Evolutionary conservation across 495 filamentous ascomycete species (phyloP), one percentile per base, ranked within the genome.

Genomic region (Podospora anserina): DNA sequence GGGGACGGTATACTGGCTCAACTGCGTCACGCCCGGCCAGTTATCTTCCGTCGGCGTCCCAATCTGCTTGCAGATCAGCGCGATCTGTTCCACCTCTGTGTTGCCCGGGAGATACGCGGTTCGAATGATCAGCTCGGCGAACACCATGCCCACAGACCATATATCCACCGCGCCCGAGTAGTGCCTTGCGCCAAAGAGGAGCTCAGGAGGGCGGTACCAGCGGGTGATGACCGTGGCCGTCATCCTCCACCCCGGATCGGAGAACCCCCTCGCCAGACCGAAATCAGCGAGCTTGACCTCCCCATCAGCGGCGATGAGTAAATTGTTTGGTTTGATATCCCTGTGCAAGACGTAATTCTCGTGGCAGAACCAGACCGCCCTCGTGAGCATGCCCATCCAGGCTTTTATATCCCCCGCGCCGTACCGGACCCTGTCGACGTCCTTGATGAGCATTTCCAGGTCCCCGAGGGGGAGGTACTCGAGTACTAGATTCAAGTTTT

Each of bases 281-380:
- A 99, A 99, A 90, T 99, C 95, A 5, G 95, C 96, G 58, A 99
- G 86, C 77, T 96, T 99, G 68, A 98, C 87, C 74, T 94, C 91
- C 23, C 95, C 94, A 75, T 97, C 90, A 15, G 92, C 89, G 16
- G 93, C 93, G 69, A 98, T 95, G 60, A 99, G 86, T 75, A 98
- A 82, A 79, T 99, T 98, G 86, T 98, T 98, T 39, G 95, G 94
- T 78, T 99, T 99, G 83, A 99, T 98, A 82, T 99, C 96, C 70
- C 95, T 91, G 81, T 99, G 96, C 57, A 99, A 82, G 3, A 99
- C 87, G 70, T 89, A 93, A 77, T 95, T 96, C 77, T 92, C 91
- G 79, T 99, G 96, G 80, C 96, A 98, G 82, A 94, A 98, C 90
- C 91, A 96, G 20, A 97, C 89, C 13, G 92, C 96, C 63, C 94